Evolutionary conservation across 306 rosid genomes (phyloP), one percentile per base, ranked within the genome.

Genomic region (Dalbergia cochinchinensis): DNA sequence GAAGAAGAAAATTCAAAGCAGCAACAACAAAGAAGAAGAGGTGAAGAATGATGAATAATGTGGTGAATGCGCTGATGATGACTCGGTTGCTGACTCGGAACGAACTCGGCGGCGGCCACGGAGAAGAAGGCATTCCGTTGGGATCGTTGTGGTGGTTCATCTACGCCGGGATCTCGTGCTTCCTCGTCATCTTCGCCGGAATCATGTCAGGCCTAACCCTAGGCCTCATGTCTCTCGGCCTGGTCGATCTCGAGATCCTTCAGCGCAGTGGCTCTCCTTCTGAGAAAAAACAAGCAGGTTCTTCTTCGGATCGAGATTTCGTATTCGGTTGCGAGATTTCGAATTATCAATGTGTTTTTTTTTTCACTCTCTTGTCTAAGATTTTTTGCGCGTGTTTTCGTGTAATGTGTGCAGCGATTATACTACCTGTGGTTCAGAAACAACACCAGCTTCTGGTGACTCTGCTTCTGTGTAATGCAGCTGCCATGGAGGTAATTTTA

Each of bases 371-470:
- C 6, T 37, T 37, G 7, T 37, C 12, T 6, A 44, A 44, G 1
- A 44, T 7, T n/a, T 7, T n/a, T 34, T 9, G 15, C 66, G 35
- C 11, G 14, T 6, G 57, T 50, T 4, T 22, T n/a, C 3, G 3
- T 71, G 5, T 69, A 13, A 50, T 74, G 5, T 63, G 33, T 79
- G 83, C 85, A 95, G 99, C 98, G 45, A 51, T 75, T 82, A 95
- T 95, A 67, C 87, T 95, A 65, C 99, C 99, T 0, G 99, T 95
- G 62, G 99, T 95, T 83, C 89, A 93, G 65, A 95, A 95, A 88
- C 99, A 95, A 82, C 99, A 95, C 69, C 98, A 89, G 87, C 97
- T 95, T 57, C 94, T 95, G 3, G 98, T 95, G 60, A 95, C 99
- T 75, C 80, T 95, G 87, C 99, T 95, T 72, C 87, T 95, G 55